Conservation (phyloP, 129 eudicot genomes). For the Daucus carota region DH1_v3.0 NC_030381.2:35379501-35380000, state of each 20-base stretch:
- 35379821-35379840: constrained; percentile 70
- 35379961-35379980: constrained; percentile 37
- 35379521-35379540: constrained; percentile 46
- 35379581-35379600: constrained; percentile 63
- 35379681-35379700: not conserved
- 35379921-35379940: constrained; percentile 20
- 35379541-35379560: constrained; percentile 41
- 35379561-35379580: constrained; percentile 37
- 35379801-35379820: constrained; percentile 43
- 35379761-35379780: constrained; percentile 59
- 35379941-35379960: constrained; percentile 34
- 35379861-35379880: constrained; percentile 21
- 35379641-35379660: constrained; percentile 52
- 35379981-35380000: constrained; percentile 54
- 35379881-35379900: constrained; percentile 59
- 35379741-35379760: constrained; percentile 29
- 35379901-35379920: constrained; percentile 44
- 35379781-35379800: constrained; percentile 29
- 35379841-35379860: constrained; percentile 31
- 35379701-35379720: not conserved
- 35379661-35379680: constrained; percentile 43
- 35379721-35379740: not conserved
- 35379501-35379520: constrained; percentile 48
- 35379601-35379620: constrained; percentile 56
- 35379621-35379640: constrained; percentile 50